These are phyloP conservation scores for Saccharomycopsis amapae DNA, from an alignment of 805 yeast genomes.

Conservation along the genomic window DNA sequence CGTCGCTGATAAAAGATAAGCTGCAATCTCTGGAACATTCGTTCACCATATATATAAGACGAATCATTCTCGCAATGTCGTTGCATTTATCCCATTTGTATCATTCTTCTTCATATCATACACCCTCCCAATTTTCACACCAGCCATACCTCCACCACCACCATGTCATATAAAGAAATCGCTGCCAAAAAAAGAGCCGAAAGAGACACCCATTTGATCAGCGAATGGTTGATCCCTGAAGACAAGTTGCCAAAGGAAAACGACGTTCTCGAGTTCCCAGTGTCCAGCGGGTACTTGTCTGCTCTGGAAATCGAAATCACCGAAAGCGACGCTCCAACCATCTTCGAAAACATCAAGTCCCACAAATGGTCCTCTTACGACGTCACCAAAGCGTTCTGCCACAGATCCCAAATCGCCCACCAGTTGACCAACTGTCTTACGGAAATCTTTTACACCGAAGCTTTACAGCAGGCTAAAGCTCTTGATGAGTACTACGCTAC, in stretches of 20 bases:
- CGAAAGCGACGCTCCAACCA: constrained; percentile 27
- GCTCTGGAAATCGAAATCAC: constrained; percentile 36
- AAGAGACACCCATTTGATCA: constrained; percentile 37
- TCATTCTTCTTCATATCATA: too few species aligned
- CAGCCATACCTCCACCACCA: not conserved
- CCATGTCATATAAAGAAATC: constrained; percentile 30
- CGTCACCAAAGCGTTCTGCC: constrained; percentile 51
- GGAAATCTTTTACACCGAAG: constrained; percentile 47
- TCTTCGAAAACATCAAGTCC: constrained; percentile 28
- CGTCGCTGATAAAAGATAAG: too few species aligned
- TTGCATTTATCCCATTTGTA: too few species aligned
- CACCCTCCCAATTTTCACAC: not conserved
- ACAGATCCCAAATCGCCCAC: constrained; percentile 53
- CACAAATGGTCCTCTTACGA: constrained; percentile 36
- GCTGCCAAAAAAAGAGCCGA: constrained; percentile 35
- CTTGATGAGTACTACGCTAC: constrained; percentile 44
- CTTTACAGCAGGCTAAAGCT: constrained; percentile 46
- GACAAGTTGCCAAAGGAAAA: constrained; percentile 30
- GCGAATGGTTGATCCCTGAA: constrained; percentile 38
- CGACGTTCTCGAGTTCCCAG: constrained; percentile 35
- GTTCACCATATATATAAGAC: too few species aligned
- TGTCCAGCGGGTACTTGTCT: constrained; percentile 31
- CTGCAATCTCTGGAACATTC: too few species aligned
- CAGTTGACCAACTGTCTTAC: constrained; percentile 37
- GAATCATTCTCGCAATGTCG: too few species aligned